These are phyloP conservation scores for Lipomyces mesembrius DNA, from an alignment of 805 yeast genomes.

Conservation along the genomic window DNA sequence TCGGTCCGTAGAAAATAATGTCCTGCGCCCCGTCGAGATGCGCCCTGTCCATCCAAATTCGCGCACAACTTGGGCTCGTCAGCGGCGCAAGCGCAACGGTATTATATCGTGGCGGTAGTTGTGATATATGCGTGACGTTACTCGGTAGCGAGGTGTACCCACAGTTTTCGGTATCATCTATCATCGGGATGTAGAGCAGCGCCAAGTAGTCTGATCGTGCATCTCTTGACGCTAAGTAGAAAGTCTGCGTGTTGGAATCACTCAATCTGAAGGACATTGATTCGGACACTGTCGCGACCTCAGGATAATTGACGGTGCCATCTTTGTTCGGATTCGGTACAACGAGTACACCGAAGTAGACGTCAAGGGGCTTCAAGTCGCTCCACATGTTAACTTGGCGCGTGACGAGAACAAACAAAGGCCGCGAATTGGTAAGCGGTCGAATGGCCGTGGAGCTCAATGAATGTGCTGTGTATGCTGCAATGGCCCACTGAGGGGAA, in stretches of 20 bases:
- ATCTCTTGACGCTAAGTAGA: slow-evolving; percentile 20
- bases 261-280: slow-evolving; percentile 22
- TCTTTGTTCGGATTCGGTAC: slow-evolving; percentile 22
- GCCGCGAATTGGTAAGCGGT: not conserved
- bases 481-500: not conserved
- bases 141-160: slow-evolving; percentile 17
- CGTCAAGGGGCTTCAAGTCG: slow-evolving; percentile 1
- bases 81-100: slow-evolving; percentile 33
- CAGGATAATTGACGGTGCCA: not conserved
- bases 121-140: slow-evolving; percentile 24
- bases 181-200: slow-evolving; percentile 30
- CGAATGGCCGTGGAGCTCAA: not conserved
- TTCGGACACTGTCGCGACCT: slow-evolving; percentile 20
- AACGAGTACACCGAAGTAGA: slow-evolving; percentile 35
- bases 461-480: not conserved
- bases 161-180: slow-evolving; percentile 9
- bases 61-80: slow-evolving; percentile 22
- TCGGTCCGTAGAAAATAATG: slow-evolving; percentile 27
- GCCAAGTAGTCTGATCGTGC: slow-evolving; percentile 16
- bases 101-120: slow-evolving; percentile 34
- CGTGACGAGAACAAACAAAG: not conserved
- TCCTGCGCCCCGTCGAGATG: slow-evolving; percentile 31
- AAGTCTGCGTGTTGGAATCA: slow-evolving; percentile 8
- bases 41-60: slow-evolving; percentile 29
- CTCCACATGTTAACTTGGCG: not conserved